A percentile compares a stretch with the other conserved stretches of the same genome.
These are phyloP conservation scores for Colletotrichum sp. DNA, from an alignment of 2,329 filamentous ascomycete species.

Conservation along the genomic window DNA sequence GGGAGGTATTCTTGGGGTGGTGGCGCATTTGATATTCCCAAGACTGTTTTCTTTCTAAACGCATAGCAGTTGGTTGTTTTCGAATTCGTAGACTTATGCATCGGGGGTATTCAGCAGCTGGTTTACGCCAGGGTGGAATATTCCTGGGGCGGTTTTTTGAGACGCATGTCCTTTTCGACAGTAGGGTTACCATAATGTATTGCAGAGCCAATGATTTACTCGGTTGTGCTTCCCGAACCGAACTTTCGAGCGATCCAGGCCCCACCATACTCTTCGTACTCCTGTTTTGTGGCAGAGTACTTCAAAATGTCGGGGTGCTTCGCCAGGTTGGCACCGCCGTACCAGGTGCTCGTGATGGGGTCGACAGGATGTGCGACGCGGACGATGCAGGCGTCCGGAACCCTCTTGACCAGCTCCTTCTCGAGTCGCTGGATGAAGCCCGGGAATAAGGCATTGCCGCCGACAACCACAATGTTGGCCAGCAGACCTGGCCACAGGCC, in stretches of 20 bases:
- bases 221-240: slow-evolving; percentile 36
- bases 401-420: slow-evolving; percentile 72
- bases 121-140: background rate
- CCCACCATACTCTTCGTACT: slow-evolving; percentile 88
- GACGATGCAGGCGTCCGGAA: slow-evolving; percentile 79
- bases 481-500: slow-evolving; percentile 84
- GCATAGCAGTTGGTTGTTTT: background rate
- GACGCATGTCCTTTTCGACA: background rate
- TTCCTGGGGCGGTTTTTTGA: background rate
- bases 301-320: slow-evolving; percentile 70
- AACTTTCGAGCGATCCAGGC: slow-evolving; percentile 79
- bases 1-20: background rate
- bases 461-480: slow-evolving; percentile 87
- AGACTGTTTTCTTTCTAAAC: background rate
- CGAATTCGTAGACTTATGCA: background rate
- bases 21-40: background rate
- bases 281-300: slow-evolving; percentile 80
- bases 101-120: background rate
- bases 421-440: slow-evolving; percentile 85
- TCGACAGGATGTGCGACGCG: slow-evolving; percentile 73
- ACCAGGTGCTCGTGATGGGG: slow-evolving; percentile 83
- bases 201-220: background rate
- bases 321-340: slow-evolving; percentile 81
- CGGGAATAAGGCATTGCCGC: slow-evolving; percentile 80
- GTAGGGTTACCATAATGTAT: background rate